Percentiles rank a stretch among this genome's conserved stretches.
Evolutionary conservation across 805 yeast genomes (phyloP).

Genomic region (Kluyveromyces starmeri): DNA sequence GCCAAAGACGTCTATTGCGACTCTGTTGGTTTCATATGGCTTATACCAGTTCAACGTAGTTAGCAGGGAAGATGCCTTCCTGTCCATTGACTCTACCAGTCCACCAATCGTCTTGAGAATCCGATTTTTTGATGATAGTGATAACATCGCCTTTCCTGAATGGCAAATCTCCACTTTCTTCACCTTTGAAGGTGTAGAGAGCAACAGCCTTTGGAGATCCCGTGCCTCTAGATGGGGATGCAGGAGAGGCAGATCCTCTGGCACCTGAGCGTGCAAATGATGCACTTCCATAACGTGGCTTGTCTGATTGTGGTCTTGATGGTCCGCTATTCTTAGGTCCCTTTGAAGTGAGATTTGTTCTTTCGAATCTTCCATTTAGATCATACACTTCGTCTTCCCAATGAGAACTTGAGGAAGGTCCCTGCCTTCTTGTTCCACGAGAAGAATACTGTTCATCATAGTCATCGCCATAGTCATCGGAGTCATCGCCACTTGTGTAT

Average conservation of each 20-base stretch:
- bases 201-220: slow-evolving; percentile 79
- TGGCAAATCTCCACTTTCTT: slow-evolving; percentile 85
- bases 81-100: slow-evolving; percentile 78
- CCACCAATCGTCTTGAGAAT: slow-evolving; percentile 97
- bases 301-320: slow-evolving; percentile 35
- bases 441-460: slow-evolving; percentile 36
- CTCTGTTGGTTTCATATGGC: too few species aligned
- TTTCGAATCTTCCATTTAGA: slow-evolving; percentile 34
- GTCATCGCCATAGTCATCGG: slow-evolving; percentile 26
- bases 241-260: slow-evolving; percentile 12
- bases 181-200: slow-evolving; percentile 79
- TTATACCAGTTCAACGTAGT: slow-evolving; percentile 70
- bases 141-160: slow-evolving; percentile 93
- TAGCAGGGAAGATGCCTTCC: slow-evolving; percentile 96
- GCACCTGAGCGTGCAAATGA: slow-evolving; percentile 7
- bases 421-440: slow-evolving; percentile 19
- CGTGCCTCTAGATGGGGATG: slow-evolving; percentile 17
- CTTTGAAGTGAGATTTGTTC: slow-evolving; percentile 29
- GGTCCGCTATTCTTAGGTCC: slow-evolving; percentile 34
- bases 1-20: too few species aligned
- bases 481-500: slow-evolving; percentile 21
- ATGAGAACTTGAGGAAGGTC: slow-evolving; percentile 31
- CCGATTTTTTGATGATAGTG: slow-evolving; percentile 75
- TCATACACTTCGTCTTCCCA: slow-evolving; percentile 92
- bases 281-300: slow-evolving; percentile 30